Evolutionary conservation across 257 asterid species (phyloP).

Genomic region (Prunella vulgaris): DNA sequence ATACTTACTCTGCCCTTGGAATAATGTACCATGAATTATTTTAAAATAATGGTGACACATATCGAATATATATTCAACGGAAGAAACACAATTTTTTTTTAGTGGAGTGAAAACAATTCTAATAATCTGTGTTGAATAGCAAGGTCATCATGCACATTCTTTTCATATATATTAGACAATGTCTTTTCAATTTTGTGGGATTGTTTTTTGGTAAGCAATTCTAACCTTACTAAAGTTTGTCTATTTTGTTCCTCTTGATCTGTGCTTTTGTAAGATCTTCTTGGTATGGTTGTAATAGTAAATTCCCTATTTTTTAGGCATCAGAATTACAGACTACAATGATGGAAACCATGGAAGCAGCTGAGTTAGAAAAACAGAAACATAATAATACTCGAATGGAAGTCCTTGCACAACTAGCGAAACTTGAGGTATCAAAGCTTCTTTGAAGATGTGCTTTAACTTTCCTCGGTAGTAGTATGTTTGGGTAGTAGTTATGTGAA

Average conservation of each 20-base stretch:
- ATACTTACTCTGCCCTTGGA: background rate
- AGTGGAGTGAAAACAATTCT: background rate
- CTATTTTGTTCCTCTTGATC: background rate
- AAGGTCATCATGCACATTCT: background rate
- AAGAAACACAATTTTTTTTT: background rate
- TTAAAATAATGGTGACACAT: background rate
- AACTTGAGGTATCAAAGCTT: slow-evolving; percentile 61
- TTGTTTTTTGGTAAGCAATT: slow-evolving; percentile 8
- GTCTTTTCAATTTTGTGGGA: background rate
- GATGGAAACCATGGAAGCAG: slow-evolving; percentile 98
- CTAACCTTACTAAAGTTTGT: background rate
- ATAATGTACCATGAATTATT: background rate
- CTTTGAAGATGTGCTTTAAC: slow-evolving; percentile 3
- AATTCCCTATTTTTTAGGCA: slow-evolving; percentile 47
- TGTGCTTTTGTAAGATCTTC: slow-evolving; percentile 5
- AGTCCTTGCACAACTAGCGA: slow-evolving; percentile 66
- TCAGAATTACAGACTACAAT: slow-evolving; percentile 79
- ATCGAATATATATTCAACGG: background rate
- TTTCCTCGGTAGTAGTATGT: background rate
- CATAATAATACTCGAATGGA: slow-evolving; percentile 95
- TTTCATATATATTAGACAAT: slow-evolving; percentile 4
- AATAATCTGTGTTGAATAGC: background rate
- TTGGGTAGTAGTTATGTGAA: slow-evolving; percentile 1
- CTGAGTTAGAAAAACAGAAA: slow-evolving; percentile 86
- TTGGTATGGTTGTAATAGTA: background rate